Evolutionary conservation across 192 early-diverging fungal species (phyloP).

Genomic region (Dispira parvispora): DNA sequence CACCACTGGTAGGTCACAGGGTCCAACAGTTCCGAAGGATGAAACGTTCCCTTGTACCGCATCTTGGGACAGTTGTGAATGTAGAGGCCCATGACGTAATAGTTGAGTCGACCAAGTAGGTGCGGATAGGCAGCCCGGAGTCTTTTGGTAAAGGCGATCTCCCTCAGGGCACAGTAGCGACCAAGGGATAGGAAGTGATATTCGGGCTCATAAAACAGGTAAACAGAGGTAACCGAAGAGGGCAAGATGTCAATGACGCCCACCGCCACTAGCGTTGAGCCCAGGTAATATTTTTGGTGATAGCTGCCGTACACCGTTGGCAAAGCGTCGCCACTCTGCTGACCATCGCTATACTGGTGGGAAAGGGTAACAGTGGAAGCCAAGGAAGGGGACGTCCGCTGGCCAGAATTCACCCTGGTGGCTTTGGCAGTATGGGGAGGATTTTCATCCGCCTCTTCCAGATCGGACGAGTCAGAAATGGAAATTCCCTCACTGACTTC

Average conservation of each 20-base stretch:
- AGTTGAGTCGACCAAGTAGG: slow-evolving; percentile 32
- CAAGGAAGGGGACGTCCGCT: background rate
- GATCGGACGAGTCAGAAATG: slow-evolving; percentile 6
- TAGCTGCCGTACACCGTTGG: slow-evolving; percentile 52
- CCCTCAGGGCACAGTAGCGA: slow-evolving; percentile 69
- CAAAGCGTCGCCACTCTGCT: slow-evolving; percentile 12
- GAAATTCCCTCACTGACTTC: background rate
- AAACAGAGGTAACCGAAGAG: slow-evolving; percentile 76
- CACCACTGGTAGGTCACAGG: slow-evolving; percentile 32
- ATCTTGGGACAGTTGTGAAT: slow-evolving; percentile 86
- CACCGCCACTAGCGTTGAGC: slow-evolving; percentile 65
- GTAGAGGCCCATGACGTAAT: slow-evolving; percentile 94
- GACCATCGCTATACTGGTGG: slow-evolving; percentile 1
- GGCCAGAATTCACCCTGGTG: too few species aligned
- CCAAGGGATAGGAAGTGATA: slow-evolving; percentile 59
- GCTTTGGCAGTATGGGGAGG: background rate
- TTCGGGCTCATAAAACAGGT: slow-evolving; percentile 90
- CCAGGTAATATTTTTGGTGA: slow-evolving; percentile 85
- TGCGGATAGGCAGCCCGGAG: slow-evolving; percentile 18
- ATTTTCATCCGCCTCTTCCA: background rate
- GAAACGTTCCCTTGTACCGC: slow-evolving; percentile 83
- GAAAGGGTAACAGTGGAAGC: slow-evolving; percentile 1
- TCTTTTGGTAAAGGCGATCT: slow-evolving; percentile 47
- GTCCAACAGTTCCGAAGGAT: slow-evolving; percentile 69
- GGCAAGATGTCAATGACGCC: slow-evolving; percentile 90